Evolutionary conservation across 345 rosid species (phyloP).

Genomic region (Streptanthus diversifolius): DNA sequence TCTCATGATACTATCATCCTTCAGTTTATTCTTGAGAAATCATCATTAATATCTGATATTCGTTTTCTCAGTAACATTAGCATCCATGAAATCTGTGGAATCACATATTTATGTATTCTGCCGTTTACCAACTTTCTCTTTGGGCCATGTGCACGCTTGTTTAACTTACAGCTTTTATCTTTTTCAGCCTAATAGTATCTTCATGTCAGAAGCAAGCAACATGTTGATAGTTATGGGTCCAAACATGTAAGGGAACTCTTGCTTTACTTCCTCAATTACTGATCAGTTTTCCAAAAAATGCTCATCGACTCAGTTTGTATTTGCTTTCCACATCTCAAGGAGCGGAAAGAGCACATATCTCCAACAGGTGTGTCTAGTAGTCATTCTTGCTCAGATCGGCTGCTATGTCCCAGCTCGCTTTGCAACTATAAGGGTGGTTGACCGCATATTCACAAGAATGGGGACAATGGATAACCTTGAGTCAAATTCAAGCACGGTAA

Average conservation of each 20-base stretch:
- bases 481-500: conserved; percentile 94
- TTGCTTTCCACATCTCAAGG: conserved; percentile 46
- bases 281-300: conserved; percentile 1
- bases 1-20: conserved; percentile 8
- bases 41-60: neutral
- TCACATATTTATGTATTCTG: neutral
- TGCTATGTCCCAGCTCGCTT: conserved; percentile 93
- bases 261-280: neutral
- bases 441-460: conserved; percentile 96
- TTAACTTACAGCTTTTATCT: neutral
- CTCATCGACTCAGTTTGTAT: conserved; percentile 17
- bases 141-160: neutral
- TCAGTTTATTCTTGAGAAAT: conserved; percentile 8
- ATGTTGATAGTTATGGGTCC: conserved; percentile 89
- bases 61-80: neutral
- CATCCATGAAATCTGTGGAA: neutral
- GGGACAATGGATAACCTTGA: conserved; percentile 83
- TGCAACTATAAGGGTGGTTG: conserved; percentile 74
- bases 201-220: conserved; percentile 90
- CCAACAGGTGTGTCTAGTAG: conserved; percentile 87
- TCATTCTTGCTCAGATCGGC: conserved; percentile 95
- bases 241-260: conserved; percentile 65
- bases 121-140: neutral
- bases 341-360: conserved; percentile 99
- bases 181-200: conserved; percentile 86